Percentiles rank a stretch among this genome's conserved stretches.
These are phyloP conservation scores for Cordia subcordata DNA, from an alignment of 257 asterid genomes.

Conservation along the genomic window DNA sequence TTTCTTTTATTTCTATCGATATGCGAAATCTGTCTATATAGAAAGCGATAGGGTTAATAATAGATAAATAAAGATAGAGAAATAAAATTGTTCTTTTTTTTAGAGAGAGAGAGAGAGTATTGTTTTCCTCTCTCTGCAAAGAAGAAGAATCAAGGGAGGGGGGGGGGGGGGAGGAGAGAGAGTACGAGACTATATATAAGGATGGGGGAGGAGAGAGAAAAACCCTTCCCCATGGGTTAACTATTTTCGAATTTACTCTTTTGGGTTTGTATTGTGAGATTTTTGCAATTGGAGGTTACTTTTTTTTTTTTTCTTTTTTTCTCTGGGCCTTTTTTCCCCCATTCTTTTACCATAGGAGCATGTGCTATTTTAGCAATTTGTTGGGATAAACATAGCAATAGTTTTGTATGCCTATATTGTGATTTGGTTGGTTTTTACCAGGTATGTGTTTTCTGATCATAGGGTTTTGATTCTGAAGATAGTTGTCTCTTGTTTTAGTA, in stretches of 20 bases:
- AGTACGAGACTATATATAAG: not conserved
- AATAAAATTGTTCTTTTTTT: not conserved
- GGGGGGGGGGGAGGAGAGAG: not conserved
- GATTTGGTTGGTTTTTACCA: too few relatives aligned
- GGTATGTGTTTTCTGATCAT: too few relatives aligned
- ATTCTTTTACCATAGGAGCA: not conserved
- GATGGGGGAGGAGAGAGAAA: conserved; percentile 4
- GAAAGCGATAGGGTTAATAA: not conserved
- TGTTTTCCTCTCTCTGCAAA: conserved; percentile 48
- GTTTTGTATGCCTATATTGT: too few relatives aligned
- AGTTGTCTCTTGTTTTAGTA: too few relatives aligned
- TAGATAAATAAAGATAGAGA: conserved; percentile 2
- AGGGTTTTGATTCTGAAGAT: too few relatives aligned
- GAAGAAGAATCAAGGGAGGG: conserved; percentile 17
- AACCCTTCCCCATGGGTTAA: conserved; percentile 16
- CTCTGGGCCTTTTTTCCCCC: not conserved
- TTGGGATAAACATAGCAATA: too few relatives aligned
- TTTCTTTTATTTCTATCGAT: conserved; percentile 2
- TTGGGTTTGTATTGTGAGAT: not conserved
- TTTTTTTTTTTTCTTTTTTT: not conserved
- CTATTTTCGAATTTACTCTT: not conserved
- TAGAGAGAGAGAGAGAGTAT: conserved; percentile 18
- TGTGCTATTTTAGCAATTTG: too few relatives aligned
- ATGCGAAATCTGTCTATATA: not conserved
- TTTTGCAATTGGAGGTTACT: not conserved